Base-by-base conservation (phyloP, 1,139 yeast genomes). In the Blastobotrys apis region DNA sequence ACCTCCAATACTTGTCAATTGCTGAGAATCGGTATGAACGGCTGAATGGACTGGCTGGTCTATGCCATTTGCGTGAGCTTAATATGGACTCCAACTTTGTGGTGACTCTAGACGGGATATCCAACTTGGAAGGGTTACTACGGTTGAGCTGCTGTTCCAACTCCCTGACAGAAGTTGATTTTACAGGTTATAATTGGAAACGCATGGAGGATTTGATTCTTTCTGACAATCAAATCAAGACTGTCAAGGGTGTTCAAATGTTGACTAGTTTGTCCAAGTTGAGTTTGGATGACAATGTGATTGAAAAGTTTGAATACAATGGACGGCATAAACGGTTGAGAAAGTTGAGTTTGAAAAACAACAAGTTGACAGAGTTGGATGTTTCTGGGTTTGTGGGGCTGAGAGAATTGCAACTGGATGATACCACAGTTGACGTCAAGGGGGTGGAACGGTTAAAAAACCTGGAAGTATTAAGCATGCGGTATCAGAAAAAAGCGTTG, bases 21-120 rank as follows among this genome's bases (percentile, higher is more conserved):
- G 50, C 60, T 3, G 44, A 54, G 19, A 71, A 70, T 41, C 48
- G 53, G 13, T 51, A 68, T 13, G 60, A 63, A n/a, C 57, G 57
- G 26, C 48, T 63, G 37, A 55, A 59, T 31, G 64, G 69, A 3
- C 38, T 68, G 32, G 52, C 64, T 12, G 50, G 50, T 17, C 48
- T 65, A 44, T 45, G 51, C 17, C 64, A 63, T 40, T 51, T 66
- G 37, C 51, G 65, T 3, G 62, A 60, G 22, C 52, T 65, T 31
- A 54, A 57, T 27, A 57, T 59, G 5, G 58, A 59, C 45, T 44
- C 55, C 41, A 64, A 63, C 38, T 48, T 50, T 16, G 47, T 62
- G 13, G 44, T 43, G n/a, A 53, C 58, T 9, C 48, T 64, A 23
- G 55, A 53, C 33, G 67, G 66, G 2, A 48, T 65, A 15, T 41